Evolutionary conservation across 2,329 filamentous ascomycete genomes (phyloP), one percentile per base, ranked within the genome.

Genomic region (Hypoxylon sp.): DNA sequence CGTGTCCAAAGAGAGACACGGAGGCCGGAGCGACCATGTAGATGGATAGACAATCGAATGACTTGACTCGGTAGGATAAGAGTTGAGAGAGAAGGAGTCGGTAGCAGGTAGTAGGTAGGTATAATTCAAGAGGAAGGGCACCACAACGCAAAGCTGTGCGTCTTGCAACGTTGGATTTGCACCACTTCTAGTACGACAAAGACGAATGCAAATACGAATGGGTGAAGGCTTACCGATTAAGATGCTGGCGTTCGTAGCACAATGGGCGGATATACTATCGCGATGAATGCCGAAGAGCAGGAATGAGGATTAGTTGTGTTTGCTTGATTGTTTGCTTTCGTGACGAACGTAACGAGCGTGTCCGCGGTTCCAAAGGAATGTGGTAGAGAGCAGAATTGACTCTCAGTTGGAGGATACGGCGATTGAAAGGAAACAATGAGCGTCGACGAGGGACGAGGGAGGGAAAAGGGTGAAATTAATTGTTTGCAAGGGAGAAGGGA

Each of bases 341-440:
- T 60, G 43, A 53, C 54, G 47, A 26, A 48, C 49, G 60, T 66
- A 66, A 63, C 58, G 65, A 67, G 63, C 46, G 67, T 67, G 46
- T 58, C 55, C 55, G 65, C 56, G 51, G 61, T 73, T 72, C 75
- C 75, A 80, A 83, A 84, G 67, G 82, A 84, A 79, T 75, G 82
- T 84, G 78, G 69, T 78, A 79, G 81, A 83, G 81, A 82, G 80
- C 27, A 51, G 42, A 55, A 47, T 29, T 62, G 59, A 75, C 79
- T 78, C 81, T 82, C 81, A 77, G 79, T 83, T 83, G 79, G 74
- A 76, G 70, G 69, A 74, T 69, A 67, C 67, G 72, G 70, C 67
- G 66, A 70, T 65, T 51, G 55, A 46, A 51, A 48, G 51, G 51
- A 57, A 58, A 68, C 59, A 63, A 67, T 66, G 62, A 66, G 55